phyloP scores from a whole-genome alignment of 2,329 filamentous ascomycete species.

The Neonectria coccinea region DNA sequence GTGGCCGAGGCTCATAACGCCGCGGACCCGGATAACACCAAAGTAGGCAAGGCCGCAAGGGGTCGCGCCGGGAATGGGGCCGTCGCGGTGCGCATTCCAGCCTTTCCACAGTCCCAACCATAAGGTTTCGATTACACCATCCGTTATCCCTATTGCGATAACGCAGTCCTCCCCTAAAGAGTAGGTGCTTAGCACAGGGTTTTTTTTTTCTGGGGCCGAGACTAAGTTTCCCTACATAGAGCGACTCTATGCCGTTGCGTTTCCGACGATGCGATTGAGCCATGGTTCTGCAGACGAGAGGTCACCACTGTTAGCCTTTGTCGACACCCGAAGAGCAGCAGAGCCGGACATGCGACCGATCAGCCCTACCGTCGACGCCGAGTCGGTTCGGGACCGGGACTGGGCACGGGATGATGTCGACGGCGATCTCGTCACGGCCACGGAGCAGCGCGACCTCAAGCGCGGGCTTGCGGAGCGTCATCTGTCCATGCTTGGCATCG shows the following conservation, averaged over 20 bases:
- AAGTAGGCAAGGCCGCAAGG: conserved; percentile 14
- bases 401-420: conserved; percentile 10
- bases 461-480: conserved; percentile 48
- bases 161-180: conserved; percentile 21
- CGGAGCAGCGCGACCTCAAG: conserved; percentile 40
- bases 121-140: conserved; percentile 23
- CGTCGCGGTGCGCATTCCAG: not conserved
- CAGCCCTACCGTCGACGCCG: conserved; percentile 13
- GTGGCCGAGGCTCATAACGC: conserved; percentile 7
- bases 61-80: conserved; percentile 13
- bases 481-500: conserved; percentile 65
- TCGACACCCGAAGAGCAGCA: conserved; percentile 7
- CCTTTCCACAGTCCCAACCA: not conserved
- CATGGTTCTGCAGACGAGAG: conserved; percentile 12
- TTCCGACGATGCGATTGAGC: conserved; percentile 8
- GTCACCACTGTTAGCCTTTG: conserved; percentile 23
- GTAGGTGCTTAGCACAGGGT: conserved; percentile 13
- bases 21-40: conserved; percentile 13
- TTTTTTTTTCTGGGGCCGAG: conserved; percentile 2
- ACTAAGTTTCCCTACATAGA: not conserved
- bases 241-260: conserved; percentile 4
- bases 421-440: conserved; percentile 41
- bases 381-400: conserved; percentile 3
- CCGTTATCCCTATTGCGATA: conserved; percentile 22
- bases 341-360: conserved; percentile 21